phyloP scores from a whole-genome alignment of 352 stramenopile genomes.

The Globisporangium parvum region DNA sequence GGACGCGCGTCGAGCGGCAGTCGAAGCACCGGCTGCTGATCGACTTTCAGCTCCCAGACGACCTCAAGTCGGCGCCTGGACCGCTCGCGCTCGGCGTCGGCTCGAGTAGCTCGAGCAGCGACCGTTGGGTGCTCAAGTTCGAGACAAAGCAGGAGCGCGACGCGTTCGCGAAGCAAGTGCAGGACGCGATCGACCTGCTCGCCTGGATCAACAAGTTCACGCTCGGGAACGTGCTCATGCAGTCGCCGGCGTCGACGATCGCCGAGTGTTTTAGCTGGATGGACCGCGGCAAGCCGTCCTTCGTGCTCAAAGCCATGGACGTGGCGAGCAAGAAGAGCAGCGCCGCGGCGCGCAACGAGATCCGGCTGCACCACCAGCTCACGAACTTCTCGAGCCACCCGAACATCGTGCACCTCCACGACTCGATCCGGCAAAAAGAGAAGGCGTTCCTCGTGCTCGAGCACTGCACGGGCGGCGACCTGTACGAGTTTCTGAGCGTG shows the following conservation, averaged over 20 bases:
- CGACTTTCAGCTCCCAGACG: conserved; percentile 42
- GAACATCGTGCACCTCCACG: conserved; percentile 58
- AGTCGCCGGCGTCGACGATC: conserved; percentile 46
- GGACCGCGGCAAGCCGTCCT: conserved; percentile 45
- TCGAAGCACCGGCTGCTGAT: conserved; percentile 66
- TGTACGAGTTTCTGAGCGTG: conserved; percentile 54
- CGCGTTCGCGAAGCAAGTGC: conserved; percentile 49
- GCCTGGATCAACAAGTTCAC: conserved; percentile 71
- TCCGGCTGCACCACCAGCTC: conserved; percentile 56
- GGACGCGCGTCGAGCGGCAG: conserved; percentile 51
- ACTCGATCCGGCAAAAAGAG: conserved; percentile 58
- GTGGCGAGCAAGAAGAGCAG: conserved; percentile 41
- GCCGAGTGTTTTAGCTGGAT: conserved; percentile 63
- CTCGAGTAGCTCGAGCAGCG: conserved; percentile 14
- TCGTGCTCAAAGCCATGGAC: conserved; percentile 61
- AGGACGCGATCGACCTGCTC: conserved; percentile 60
- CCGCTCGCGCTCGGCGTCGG: conserved; percentile 3
- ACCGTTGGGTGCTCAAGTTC: conserved; percentile 70
- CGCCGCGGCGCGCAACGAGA: conserved; percentile 48
- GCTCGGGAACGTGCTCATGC: conserved; percentile 45
- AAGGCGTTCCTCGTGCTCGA: conserved; percentile 60
- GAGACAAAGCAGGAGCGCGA: conserved; percentile 69
- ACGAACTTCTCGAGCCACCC: conserved; percentile 64
- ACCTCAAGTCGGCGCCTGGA: conserved; percentile 19
- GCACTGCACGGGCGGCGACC: conserved; percentile 53